Evolutionary conservation across 2,329 filamentous ascomycete species (phyloP), one percentile per base, ranked within the genome.

Genomic region (Aspergillus piperis): DNA sequence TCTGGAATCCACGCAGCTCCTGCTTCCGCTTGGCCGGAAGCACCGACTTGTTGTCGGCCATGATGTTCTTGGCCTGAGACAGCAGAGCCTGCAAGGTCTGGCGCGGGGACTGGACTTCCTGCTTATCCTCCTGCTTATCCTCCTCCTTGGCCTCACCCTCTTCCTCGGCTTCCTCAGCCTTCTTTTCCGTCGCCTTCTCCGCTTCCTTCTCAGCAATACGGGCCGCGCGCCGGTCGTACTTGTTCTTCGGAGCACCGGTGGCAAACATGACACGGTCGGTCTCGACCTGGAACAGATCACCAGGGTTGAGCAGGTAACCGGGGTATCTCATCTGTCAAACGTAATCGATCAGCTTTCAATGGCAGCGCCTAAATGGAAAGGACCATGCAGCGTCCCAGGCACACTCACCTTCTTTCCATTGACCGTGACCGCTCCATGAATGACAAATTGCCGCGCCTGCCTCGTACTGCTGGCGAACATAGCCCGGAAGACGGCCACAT

Each of bases 201-300:
- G 66, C 64, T 62, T 65, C 66, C 61, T 66, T 66, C 49, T 66
- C 66, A 47, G 68, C 64, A 55, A 68, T 48, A 50, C 78, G 76
- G 32, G 68, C 66, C 27, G 74, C 70, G 15, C 78, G 76, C 55
- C 78, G 75, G 62, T 80, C 77, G 19, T 63, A 58, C 58, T 68
- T 72, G 52, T 83, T 77, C 77, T 92, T 95, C 52, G 86, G 84
- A 25, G 85, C 83, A 60, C 95, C 95, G 1, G 93, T 96, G 36
- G 91, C 94, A 70, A 85, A 93, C 77, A 99, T 84, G 59, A 99
- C 95, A 68, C 89, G 87, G 41, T 96, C 91, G 38, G 90, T 84
- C 19, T 97, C 90, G 69, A 99, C 94, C 75, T 96, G 92, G 83
- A 99, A 99, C 87, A 99, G 91, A 75, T 99, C 95, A 68, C 95